Evolutionary conservation across 2,329 filamentous ascomycete genomes (phyloP).

Genomic region (Neonectria ditissima): DNA sequence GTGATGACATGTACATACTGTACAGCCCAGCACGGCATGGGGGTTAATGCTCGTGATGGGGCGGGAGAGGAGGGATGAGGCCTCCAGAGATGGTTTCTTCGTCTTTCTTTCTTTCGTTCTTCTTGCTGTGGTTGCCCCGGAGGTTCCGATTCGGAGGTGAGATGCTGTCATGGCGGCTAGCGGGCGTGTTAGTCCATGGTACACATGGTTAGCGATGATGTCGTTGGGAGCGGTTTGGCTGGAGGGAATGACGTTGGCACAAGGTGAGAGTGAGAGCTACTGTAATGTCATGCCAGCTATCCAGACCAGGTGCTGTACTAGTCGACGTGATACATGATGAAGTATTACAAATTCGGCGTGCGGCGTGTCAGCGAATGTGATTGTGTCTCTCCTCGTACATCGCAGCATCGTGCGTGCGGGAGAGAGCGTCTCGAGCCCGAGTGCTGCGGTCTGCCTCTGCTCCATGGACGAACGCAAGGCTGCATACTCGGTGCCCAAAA

Average conservation of each 20-base stretch:
- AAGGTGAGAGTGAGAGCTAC: slow-evolving; percentile 20
- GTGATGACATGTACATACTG: neutral
- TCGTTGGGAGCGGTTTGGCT: neutral
- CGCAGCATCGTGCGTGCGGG: too few relatives aligned
- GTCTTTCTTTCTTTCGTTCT: neutral
- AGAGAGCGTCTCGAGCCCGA: neutral
- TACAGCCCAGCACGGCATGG: neutral
- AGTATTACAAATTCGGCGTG: too few relatives aligned
- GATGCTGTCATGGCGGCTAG: slow-evolving; percentile 10
- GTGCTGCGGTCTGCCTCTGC: too few relatives aligned
- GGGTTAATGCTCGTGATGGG: neutral
- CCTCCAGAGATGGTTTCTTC: neutral
- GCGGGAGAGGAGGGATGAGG: neutral
- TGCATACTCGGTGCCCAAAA: too few relatives aligned
- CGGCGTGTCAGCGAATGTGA: neutral
- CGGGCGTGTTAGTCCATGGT: neutral
- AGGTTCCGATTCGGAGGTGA: slow-evolving; percentile 6
- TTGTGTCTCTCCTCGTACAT: too few relatives aligned
- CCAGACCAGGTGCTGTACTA: neutral
- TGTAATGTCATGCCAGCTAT: slow-evolving; percentile 7
- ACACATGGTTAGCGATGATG: slow-evolving; percentile 1
- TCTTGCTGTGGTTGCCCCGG: neutral
- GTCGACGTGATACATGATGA: neutral
- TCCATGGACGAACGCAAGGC: too few relatives aligned
- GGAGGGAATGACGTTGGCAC: slow-evolving; percentile 18